Evolutionary conservation across 73 alveolate genomes (phyloP).

Genomic region (Tetrahymena malaccensis): DNA sequence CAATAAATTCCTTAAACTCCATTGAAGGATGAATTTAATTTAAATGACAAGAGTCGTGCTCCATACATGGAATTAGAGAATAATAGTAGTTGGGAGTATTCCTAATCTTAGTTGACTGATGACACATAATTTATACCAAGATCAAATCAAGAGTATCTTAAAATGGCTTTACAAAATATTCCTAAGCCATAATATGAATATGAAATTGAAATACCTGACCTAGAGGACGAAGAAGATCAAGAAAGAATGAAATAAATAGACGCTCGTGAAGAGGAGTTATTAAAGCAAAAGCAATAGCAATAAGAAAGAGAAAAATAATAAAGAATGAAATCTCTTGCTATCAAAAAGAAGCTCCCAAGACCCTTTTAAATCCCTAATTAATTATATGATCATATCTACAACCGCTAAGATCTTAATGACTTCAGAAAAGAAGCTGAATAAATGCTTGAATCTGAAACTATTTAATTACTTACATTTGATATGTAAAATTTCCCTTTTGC

Average conservation of each 20-base stretch:
- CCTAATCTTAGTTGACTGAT: not conserved
- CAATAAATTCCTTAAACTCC: not conserved
- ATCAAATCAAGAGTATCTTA: not conserved
- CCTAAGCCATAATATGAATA: slow-evolving; percentile 39
- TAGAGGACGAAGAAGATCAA: slow-evolving; percentile 24
- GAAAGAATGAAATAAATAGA: slow-evolving; percentile 1
- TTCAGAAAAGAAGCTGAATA: not conserved
- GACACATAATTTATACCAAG: slow-evolving; percentile 6
- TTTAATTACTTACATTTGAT: not conserved
- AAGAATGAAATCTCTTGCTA: not conserved
- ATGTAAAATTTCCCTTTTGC: not conserved
- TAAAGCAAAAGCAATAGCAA: not conserved
- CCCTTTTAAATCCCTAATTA: not conserved
- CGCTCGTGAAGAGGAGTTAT: not conserved
- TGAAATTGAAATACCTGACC: slow-evolving; percentile 19
- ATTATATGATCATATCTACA: not conserved
- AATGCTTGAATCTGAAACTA: not conserved
- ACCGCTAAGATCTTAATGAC: not conserved
- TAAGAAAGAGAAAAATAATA: not conserved
- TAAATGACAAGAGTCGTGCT: slow-evolving; percentile 4
- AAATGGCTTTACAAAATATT: not conserved
- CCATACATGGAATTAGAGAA: not conserved
- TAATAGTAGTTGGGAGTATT: slow-evolving; percentile 34
- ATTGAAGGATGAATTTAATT: slow-evolving; percentile 12
- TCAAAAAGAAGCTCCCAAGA: not conserved